Conservation (phyloP, 176 grass and related monocot genomes). For the Musa acuminata region DNA sequence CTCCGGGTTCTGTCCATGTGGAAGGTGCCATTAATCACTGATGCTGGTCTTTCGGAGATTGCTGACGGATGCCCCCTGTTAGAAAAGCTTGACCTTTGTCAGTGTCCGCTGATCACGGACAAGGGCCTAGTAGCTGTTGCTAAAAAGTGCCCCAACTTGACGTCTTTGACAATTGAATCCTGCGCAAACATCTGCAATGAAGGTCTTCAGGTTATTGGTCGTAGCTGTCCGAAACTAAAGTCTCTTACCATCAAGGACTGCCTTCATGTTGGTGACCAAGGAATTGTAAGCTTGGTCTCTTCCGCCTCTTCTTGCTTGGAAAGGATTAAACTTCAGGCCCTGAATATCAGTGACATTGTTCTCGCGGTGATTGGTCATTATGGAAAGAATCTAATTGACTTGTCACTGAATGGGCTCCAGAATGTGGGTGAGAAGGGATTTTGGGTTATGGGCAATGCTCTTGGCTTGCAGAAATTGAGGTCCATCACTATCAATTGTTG, state of each 20-base stretch:
- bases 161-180: constrained; percentile 36
- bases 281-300: constrained; percentile 60
- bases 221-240: constrained; percentile 49
- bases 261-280: constrained; percentile 51
- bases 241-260: constrained; percentile 78
- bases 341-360: constrained; percentile 68
- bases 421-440: constrained; percentile 73
- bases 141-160: constrained; percentile 55
- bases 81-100: constrained; percentile 58
- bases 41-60: constrained; percentile 56
- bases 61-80: constrained; percentile 57
- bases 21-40: constrained; percentile 51
- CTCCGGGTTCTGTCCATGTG: constrained; percentile 61
- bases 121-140: constrained; percentile 53
- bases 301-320: constrained; percentile 37
- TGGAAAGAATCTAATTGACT: constrained; percentile 56
- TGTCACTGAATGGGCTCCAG: constrained; percentile 48
- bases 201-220: constrained; percentile 49
- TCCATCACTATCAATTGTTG: constrained; percentile 51
- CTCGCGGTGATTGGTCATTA: constrained; percentile 79
- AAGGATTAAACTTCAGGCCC: constrained; percentile 61
- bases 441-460: constrained; percentile 96
- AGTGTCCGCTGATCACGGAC: constrained; percentile 66
- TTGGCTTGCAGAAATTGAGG: constrained; percentile 73
- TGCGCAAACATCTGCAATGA: constrained; percentile 57